Evolutionary conservation across 805 yeast species (phyloP), one percentile per base, ranked within the genome.

Genomic region (Yamadazyma kitorensis): DNA sequence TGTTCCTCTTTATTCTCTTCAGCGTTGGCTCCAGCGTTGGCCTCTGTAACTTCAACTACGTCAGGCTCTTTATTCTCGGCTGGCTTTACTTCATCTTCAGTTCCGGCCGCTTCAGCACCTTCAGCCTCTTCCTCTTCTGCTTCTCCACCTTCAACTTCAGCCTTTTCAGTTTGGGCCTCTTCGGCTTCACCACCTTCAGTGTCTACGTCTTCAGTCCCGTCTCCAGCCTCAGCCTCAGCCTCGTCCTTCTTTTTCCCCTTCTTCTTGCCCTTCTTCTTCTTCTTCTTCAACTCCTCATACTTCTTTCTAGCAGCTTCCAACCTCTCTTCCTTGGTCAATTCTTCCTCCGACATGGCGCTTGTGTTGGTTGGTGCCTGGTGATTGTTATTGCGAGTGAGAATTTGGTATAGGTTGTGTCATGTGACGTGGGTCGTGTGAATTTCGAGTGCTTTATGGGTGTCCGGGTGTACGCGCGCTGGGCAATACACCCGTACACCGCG

Each of bases 281-380:
- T 68, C 57, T 67, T 68, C 58, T 76, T 83, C 66, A 83, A 60
- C 48, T 81, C 86, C 39, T 82, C 88, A 45, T 68, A 76, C 69
- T 80, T 74, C 61, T 80, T 82, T 49, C 83, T 73, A 4, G 91
- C 93, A 2, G 82, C 82, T 44, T 81, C 87, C 31, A 85, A 64
- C 54, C 79, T 76, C 51, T 78, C 84, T 31, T 74, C 78, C 42
- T 78, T 72, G 31, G 58, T 57, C 26, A 63, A 62, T 42, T 57
- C 64, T 27, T 21, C 23, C 28, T 31, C 34, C n/a, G n/a, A n/a
- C n/a, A n/a, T n/a, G n/a, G n/a, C n/a, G n/a, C n/a, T n/a, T n/a
- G n/a, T n/a, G n/a, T n/a, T n/a, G n/a, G n/a, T n/a, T n/a, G n/a
- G n/a, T n/a, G n/a, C n/a, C n/a, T n/a, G n/a, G n/a, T n/a, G n/a